Conservation (phyloP, 2,329 filamentous ascomycete species). For the Cercospora sojina region DNA sequence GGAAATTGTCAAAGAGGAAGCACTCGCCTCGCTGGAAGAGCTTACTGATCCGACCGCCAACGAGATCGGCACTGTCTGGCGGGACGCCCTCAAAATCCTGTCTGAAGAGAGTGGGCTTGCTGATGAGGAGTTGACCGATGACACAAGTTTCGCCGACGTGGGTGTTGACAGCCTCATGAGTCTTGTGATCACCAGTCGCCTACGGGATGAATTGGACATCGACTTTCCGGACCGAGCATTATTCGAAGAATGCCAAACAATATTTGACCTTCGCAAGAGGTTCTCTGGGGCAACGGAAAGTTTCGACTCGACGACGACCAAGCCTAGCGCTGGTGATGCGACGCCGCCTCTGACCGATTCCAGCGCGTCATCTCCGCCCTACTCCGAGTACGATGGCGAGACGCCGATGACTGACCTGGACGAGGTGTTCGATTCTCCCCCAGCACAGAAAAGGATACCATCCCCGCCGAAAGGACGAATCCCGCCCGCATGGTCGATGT, state of each 20-base stretch:
- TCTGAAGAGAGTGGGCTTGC: slow-evolving; percentile 36
- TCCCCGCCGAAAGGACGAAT: neutral
- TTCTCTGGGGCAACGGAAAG: neutral
- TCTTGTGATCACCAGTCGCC: slow-evolving; percentile 29
- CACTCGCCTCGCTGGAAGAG: neutral
- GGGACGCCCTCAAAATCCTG: slow-evolving; percentile 28
- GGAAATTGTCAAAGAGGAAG: slow-evolving; percentile 4
- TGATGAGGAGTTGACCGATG: slow-evolving; percentile 32
- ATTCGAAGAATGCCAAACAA: slow-evolving; percentile 14
- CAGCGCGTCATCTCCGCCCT: neutral
- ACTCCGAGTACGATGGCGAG: neutral
- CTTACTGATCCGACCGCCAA: neutral
- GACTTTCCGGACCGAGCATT: slow-evolving; percentile 17
- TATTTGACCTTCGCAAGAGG: slow-evolving; percentile 7
- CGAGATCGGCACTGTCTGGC: neutral
- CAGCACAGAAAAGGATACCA: neutral
- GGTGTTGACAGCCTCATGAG: slow-evolving; percentile 37
- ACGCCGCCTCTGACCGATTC: slow-evolving; percentile 2
- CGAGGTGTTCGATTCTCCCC: neutral
- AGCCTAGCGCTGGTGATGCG: neutral
- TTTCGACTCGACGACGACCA: neutral
- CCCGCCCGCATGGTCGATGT: slow-evolving; percentile 13
- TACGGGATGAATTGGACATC: slow-evolving; percentile 34
- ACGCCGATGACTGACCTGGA: slow-evolving; percentile 10
- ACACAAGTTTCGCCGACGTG: slow-evolving; percentile 31